phyloP scores from a whole-genome alignment of 1,284 basidiomycete genomes.

The Cryptococcus amylolentus region DNA sequence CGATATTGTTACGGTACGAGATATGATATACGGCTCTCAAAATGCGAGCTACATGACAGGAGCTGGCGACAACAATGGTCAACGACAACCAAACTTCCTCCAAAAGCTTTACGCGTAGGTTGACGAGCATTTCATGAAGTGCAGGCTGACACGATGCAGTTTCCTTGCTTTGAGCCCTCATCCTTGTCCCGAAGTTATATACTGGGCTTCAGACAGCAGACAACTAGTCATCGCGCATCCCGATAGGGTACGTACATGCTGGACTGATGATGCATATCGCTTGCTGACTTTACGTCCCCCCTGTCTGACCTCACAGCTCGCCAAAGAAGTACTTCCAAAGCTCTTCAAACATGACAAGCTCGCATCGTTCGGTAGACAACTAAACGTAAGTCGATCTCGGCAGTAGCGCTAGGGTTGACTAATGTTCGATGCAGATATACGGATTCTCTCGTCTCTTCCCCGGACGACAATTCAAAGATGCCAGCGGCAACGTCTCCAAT shows the following conservation, averaged over 20 bases:
- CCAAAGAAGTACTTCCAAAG: conserved; percentile 35
- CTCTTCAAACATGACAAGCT: conserved; percentile 47
- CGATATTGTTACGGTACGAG: no score
- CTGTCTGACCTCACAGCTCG: conserved; percentile 23
- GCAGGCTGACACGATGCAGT: conserved; percentile 11
- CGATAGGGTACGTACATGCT: conserved; percentile 25
- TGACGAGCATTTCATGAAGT: background rate
- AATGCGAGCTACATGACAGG: background rate
- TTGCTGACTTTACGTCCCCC: background rate
- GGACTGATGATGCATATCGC: background rate
- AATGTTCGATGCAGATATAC: conserved; percentile 30
- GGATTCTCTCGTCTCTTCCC: conserved; percentile 42
- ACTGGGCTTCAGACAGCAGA: conserved; percentile 40
- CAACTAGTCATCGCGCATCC: conserved; percentile 44
- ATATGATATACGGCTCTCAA: background rate
- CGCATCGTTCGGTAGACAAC: conserved; percentile 40
- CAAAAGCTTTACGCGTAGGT: conserved; percentile 44
- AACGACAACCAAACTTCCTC: conserved; percentile 37
- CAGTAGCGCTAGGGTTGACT: background rate
- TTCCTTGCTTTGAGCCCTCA: conserved; percentile 38
- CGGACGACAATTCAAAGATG: conserved; percentile 43
- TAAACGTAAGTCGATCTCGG: conserved; percentile 29
- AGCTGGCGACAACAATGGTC: background rate
- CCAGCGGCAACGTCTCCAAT: conserved; percentile 36
- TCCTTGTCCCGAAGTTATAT: conserved; percentile 39